Evolutionary conservation across 2,329 filamentous ascomycete species (phyloP).

Genomic region (Ceratocystis harringtonii): DNA sequence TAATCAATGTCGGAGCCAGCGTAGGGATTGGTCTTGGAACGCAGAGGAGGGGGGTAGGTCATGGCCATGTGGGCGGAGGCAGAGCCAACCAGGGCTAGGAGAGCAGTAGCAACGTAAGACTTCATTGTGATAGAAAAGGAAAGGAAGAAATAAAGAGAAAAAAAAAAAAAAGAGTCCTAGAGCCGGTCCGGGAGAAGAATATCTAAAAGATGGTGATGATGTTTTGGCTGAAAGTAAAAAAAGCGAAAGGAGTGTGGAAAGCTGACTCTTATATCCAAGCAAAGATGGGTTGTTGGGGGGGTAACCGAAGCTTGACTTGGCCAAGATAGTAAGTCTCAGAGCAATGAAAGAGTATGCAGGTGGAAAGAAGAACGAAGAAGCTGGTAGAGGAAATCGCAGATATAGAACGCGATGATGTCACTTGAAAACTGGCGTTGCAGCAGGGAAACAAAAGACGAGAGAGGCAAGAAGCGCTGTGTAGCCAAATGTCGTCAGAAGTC

Average conservation of each 20-base stretch:
- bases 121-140: slow-evolving; percentile 28
- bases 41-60: slow-evolving; percentile 36
- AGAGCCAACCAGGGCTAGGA: slow-evolving; percentile 30
- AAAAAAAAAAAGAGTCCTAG: background rate
- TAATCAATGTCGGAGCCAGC: slow-evolving; percentile 44
- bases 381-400: too few relatives aligned
- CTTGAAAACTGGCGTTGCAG: background rate
- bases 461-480: background rate
- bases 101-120: slow-evolving; percentile 26
- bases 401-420: background rate
- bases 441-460: background rate
- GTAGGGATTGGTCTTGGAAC: slow-evolving; percentile 38
- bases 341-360: background rate
- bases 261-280: background rate
- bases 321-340: background rate
- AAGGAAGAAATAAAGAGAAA: background rate
- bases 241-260: background rate
- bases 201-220: background rate
- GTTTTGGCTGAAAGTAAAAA: background rate
- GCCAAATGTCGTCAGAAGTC: background rate
- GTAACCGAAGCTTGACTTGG: background rate
- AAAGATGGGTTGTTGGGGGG: background rate
- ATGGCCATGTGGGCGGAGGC: slow-evolving; percentile 43
- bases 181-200: background rate
- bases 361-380: background rate